Evolutionary conservation across 257 asterid species (phyloP), one percentile per base, ranked within the genome.

Genomic region (Handroanthus guayacan): DNA sequence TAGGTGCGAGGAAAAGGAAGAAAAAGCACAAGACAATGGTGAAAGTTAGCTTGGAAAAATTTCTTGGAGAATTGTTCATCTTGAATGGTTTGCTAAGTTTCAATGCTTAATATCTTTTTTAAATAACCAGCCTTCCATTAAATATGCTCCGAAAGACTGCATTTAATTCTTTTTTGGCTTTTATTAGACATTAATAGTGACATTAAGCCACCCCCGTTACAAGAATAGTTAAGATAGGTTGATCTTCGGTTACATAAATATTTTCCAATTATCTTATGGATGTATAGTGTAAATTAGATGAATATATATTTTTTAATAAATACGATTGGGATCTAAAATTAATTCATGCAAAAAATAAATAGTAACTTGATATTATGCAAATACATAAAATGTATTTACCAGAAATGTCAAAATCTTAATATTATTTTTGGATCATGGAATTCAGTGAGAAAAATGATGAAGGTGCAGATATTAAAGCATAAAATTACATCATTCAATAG

Each of bases 1-100:
- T 39, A 5, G 68, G 56, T 41, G 67, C 5, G 41, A 39, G 52
- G 41, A 55, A 18, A 66, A 67, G 58, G 72, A 67, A 48, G 25
- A 66, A 25, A 60, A 67, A 67, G 43, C 60, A 18, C 38, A 48
- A 18, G 48, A 4, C 20, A 47, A 65, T 16, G 70, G 9, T 65
- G n/a, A 43, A 39, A 65, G 20, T 45, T 45, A 11, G 72, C 60
- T 44, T 25, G 11, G 48, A 47, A 48, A 48, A 44, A 11, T 67
- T 45, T 67, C 44, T 25, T 25, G 44, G 12, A 67, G 12, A 45
- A 20, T 0, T 47, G 41, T 44, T 67, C 58, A 67, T 67, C 20
- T 67, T 48, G 43, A 67, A 65, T 36, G 10, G 62, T 41, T 41
- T 41, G 45, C 45, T 41, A 5, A 25, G 31, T 25, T 54, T 54